Base-by-base conservation (phyloP, 768 basidiomycete genomes). In the Pulveroboletus sp. region DNA sequence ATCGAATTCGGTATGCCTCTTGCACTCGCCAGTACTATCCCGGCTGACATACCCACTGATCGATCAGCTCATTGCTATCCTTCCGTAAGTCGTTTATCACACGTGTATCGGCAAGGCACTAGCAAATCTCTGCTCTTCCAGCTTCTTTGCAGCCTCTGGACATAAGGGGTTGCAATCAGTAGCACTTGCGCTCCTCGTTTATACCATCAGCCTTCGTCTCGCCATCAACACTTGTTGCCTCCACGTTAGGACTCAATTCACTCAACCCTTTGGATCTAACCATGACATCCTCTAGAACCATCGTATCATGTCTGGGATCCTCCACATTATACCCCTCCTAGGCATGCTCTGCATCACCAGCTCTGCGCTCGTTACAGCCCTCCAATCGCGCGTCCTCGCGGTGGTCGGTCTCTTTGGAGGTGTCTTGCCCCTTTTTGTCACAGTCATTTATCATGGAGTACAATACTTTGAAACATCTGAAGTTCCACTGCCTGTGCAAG, bases 181-280 rank as follows among this genome's bases (percentile, higher is more conserved):
- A 6, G 47, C 52, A 0, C 46, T 65, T 8, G 46, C 54, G 0
- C 54, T 65, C 14, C 51, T 67, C 9, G 43, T 62, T 3, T 67
- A 63, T 33, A 65, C 60, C 9, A 56, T 60, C 42, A 64, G 43
- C 18, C 57, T 65, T 36, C 50, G 52, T 17, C 36, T 60, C 21
- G 47, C 52, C 12, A 39, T 40, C 37, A 44, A 51, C 17, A 12
- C 42, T 9, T 49, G 51, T 33, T 51, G 49, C 35, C 18, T 58
- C 32, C 46, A 41, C 0, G 64, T 62, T 41, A 36, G 28, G 0
- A 17, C 39, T 8, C 40, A 15, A 8, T 12, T 21, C 4, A 3
- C 15, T 6, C 17, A 1, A n/a, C 35, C 14, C 4, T 15, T 11
- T 21, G 10, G 9, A 30, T 46, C 33, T 30, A 4, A 45, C 15